phyloP scores from a whole-genome alignment of 768 basidiomycete species.

The Lactifluus piperatus region DNA sequence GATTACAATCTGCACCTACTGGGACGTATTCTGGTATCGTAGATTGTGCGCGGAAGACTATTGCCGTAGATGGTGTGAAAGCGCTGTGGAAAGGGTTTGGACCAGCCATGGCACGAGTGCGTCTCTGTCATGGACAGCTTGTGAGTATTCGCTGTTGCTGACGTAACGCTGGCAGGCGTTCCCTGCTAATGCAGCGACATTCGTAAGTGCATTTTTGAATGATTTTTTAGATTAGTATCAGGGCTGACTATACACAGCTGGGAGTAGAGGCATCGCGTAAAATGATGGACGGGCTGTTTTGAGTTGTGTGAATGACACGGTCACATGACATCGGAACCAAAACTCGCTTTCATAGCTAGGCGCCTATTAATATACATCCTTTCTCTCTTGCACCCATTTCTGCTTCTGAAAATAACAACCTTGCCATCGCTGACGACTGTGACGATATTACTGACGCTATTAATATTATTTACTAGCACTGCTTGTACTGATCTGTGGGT shows the following conservation, averaged over 20 bases:
- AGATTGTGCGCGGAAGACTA: conserved; percentile 88
- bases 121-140: conserved; percentile 24
- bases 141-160: not conserved
- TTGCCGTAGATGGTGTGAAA: conserved; percentile 75
- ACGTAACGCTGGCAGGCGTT: conserved; percentile 55
- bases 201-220: conserved; percentile 43
- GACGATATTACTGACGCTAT: conserved; percentile 6
- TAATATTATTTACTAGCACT: not conserved
- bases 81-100: conserved; percentile 98
- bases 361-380: not conserved
- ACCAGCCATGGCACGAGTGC: conserved; percentile 88
- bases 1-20: conserved; percentile 91
- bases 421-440: not conserved
- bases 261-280: conserved; percentile 90
- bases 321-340: conserved; percentile 4
- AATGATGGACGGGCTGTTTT: conserved; percentile 62
- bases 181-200: conserved; percentile 94
- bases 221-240: not conserved
- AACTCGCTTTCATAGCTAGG: not conserved
- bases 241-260: conserved; percentile 40
- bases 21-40: conserved; percentile 94
- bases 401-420: not conserved
- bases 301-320: conserved; percentile 9
- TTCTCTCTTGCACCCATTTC: conserved; percentile 4
- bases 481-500: conserved; percentile 1